Evolutionary conservation across 352 stramenopile species (phyloP), one percentile per base, ranked within the genome.

Genomic region (Phytophthora palmivora): DNA sequence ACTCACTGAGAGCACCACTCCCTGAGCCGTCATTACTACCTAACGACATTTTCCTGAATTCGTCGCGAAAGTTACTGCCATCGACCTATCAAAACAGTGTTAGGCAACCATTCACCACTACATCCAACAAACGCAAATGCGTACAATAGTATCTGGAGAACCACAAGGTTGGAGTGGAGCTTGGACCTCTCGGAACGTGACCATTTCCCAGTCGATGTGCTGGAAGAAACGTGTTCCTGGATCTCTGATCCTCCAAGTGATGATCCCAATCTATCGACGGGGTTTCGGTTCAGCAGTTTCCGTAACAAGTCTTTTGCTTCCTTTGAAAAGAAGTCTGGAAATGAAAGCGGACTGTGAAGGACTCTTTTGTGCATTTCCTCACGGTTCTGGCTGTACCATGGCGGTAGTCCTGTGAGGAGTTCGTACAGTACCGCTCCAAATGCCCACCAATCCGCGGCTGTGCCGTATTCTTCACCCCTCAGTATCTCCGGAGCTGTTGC

Each of bases 21-120:
- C 54, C 62, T 4, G 61, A 41, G 21, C 68, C 78, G 42, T 82
- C 75, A 47, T 79, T 44, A 30, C 72, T 78, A 28, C 72, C 73
- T 10, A 91, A 55, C 6, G 89, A 79, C 8, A 85, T 57, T 11
- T 66, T 59, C 4, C 89, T 97, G 65, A 96, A 97, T 55, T 97
- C 88, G 22, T 79, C 60, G 45, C 92, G 76, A 59, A 98, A 96
- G 52, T 97, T 97, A 46, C 55, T 81, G 0, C 86, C 91, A 30
- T 54, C 46, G n/a, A 58, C 18, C 63, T 67, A 22, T 7, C 12
- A 21, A 34, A 4, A 2, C 19, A 6, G 21, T 7, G 21, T 41
- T 53, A 39, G n/a, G 34, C 5, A 56, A 7, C 16, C n/a, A 33
- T 28, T 9, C 32, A 43, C 42, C 9, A 50, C n/a, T 22, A 34